Conservation (phyloP, 2,329 filamentous ascomycete species). For the Neonectria punicea region DNA sequence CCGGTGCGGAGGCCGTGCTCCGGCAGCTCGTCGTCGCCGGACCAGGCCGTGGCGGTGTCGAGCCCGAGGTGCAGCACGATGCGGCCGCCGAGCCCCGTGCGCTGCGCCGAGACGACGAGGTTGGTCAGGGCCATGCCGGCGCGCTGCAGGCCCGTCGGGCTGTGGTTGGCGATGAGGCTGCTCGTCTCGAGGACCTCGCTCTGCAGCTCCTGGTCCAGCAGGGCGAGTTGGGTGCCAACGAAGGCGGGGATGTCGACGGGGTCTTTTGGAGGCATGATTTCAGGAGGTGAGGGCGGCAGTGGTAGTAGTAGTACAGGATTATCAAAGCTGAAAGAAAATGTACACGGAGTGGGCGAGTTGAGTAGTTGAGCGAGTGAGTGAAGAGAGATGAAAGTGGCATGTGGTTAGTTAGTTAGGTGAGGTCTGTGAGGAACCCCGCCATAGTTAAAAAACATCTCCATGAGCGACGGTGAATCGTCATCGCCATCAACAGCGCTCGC, state of each 20-base stretch:
- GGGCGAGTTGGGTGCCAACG: slow-evolving; percentile 74
- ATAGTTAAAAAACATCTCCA: slow-evolving; percentile 11
- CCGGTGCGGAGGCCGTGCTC: slow-evolving; percentile 81
- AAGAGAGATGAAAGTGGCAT: slow-evolving; percentile 28
- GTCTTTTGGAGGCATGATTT: slow-evolving; percentile 50
- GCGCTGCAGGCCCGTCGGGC: slow-evolving; percentile 75
- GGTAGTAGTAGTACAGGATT: background rate
- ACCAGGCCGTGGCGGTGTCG: slow-evolving; percentile 73
- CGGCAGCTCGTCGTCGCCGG: slow-evolving; percentile 66
- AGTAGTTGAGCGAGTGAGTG: slow-evolving; percentile 1
- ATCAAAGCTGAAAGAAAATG: background rate
- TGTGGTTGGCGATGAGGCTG: slow-evolving; percentile 72
- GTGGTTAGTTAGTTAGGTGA: slow-evolving; percentile 26
- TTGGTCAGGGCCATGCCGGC: slow-evolving; percentile 84
- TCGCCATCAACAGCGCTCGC: background rate
- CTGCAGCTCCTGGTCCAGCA: slow-evolving; percentile 77
- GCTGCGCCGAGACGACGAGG: slow-evolving; percentile 76
- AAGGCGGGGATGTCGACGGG: slow-evolving; percentile 74
- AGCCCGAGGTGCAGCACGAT: slow-evolving; percentile 83
- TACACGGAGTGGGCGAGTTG: background rate
- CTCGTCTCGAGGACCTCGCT: slow-evolving; percentile 78
- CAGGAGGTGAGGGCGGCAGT: background rate
- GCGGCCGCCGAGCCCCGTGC: slow-evolving; percentile 92
- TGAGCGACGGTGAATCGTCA: background rate
- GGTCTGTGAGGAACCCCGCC: slow-evolving; percentile 34